Percentiles rank a stretch among this genome's conserved stretches.
These are phyloP conservation scores for Mycosphaerella sp. DNA, from an alignment of 2,329 filamentous ascomycete species.

Conservation along the genomic window DNA sequence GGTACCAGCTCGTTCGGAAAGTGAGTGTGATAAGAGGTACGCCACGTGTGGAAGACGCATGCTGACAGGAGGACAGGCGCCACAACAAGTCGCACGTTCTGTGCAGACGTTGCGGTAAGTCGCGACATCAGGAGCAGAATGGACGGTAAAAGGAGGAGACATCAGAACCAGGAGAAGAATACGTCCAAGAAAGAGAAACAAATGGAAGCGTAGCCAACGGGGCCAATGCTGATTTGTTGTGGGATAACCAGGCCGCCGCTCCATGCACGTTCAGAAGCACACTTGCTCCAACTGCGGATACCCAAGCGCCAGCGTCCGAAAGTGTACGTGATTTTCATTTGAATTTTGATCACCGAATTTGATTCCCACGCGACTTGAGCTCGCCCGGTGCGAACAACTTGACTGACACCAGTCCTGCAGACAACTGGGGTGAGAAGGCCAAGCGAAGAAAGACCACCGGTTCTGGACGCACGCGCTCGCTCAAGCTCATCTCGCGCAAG, in stretches of 20 bases:
- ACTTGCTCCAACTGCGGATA: constrained; percentile 95
- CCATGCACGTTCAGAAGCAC: constrained; percentile 99
- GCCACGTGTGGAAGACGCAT: not conserved
- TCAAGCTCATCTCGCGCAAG: constrained; percentile 84
- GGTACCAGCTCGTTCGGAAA: constrained; percentile 12
- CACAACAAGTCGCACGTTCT: constrained; percentile 98
- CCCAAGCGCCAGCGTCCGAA: constrained; percentile 92
- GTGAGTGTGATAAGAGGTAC: not conserved
- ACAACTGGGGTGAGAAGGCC: constrained; percentile 99
- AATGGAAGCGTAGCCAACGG: not conserved
- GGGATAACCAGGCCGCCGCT: constrained; percentile 67
- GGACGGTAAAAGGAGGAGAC: constrained; percentile 1
- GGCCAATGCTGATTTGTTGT: constrained; percentile 26
- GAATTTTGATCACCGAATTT: constrained; percentile 3
- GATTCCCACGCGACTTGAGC: not conserved
- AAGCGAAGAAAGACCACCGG: constrained; percentile 99
- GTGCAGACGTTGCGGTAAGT: constrained; percentile 97
- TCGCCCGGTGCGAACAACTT: not conserved
- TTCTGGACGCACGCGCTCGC: constrained; percentile 89
- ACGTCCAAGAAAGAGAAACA: not conserved
- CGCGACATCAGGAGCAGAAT: constrained; percentile 5
- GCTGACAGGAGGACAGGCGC: constrained; percentile 48
- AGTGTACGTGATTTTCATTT: constrained; percentile 67
- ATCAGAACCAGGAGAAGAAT: constrained; percentile 1
- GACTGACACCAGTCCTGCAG: constrained; percentile 45